These are phyloP conservation scores for Boletellus deceptivus DNA, from an alignment of 1,284 basidiomycete species.

Conservation along the genomic window DNA sequence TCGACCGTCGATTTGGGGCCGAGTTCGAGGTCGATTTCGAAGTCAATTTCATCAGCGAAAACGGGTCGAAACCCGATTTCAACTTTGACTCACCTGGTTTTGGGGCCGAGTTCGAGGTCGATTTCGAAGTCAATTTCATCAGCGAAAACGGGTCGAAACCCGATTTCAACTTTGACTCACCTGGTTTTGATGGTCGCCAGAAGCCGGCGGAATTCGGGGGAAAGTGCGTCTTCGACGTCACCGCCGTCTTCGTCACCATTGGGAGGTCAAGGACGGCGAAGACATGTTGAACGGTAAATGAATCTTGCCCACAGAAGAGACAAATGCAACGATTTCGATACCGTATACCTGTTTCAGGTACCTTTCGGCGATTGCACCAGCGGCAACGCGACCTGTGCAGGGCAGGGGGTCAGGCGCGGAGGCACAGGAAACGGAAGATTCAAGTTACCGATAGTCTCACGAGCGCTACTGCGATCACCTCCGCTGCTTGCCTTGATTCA, in stretches of 20 bases:
- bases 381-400: constrained; percentile 83
- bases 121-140: too few species aligned
- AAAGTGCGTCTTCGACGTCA: constrained; percentile 75
- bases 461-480: constrained; percentile 90
- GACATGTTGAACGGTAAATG: constrained; percentile 62
- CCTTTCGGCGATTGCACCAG: constrained; percentile 96
- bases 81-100: too few species aligned
- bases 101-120: too few species aligned
- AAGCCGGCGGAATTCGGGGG: constrained; percentile 81
- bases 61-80: too few species aligned
- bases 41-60: too few species aligned
- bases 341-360: constrained; percentile 89
- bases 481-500: constrained; percentile 96
- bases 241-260: constrained; percentile 60
- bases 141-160: too few species aligned
- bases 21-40: too few species aligned
- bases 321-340: constrained; percentile 96
- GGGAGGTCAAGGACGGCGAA: constrained; percentile 40
- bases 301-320: constrained; percentile 93
- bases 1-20: too few species aligned
- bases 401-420: constrained; percentile 9
- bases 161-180: too few species aligned
- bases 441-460: constrained; percentile 90
- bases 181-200: constrained; percentile 79
- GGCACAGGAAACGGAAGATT: background rate